Conservation (phyloP, 2,329 filamentous ascomycete genomes). For the Ceratocystis albifundus region DNA sequence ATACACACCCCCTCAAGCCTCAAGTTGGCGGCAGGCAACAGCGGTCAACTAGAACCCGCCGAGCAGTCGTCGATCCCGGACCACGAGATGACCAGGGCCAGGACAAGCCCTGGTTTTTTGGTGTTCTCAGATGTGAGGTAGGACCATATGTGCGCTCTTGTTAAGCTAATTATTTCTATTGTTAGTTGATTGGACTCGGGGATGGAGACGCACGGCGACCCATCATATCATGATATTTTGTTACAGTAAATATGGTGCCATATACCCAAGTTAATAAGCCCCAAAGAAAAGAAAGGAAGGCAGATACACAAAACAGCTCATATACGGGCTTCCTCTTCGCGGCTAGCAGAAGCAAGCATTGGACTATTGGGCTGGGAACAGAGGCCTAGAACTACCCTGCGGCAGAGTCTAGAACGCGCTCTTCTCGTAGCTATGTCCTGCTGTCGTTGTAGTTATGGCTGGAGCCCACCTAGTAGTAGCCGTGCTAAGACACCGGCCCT, state of each 20-base stretch:
- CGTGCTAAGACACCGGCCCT: background rate
- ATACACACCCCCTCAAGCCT: background rate
- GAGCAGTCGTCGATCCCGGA: background rate
- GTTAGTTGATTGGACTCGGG: background rate
- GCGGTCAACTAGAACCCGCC: background rate
- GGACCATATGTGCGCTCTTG: background rate
- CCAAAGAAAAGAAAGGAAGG: background rate
- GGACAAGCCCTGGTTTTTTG: background rate
- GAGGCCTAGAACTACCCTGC: background rate
- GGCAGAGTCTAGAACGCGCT: background rate
- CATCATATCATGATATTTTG: background rate
- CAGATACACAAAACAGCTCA: too few relatives aligned
- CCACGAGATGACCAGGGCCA: background rate
- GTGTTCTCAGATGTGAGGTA: background rate
- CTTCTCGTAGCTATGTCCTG: background rate
- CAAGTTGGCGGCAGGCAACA: background rate
- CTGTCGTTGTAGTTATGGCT: background rate
- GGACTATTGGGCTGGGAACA: background rate
- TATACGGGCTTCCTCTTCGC: too few relatives aligned
- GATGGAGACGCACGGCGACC: background rate
- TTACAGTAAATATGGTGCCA: background rate
- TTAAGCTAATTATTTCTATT: slow-evolving; percentile 1
- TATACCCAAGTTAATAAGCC: background rate
- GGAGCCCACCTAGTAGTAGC: background rate
- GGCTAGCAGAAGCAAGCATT: too few relatives aligned